A percentile compares a stretch with the other conserved stretches of the same genome.
Evolutionary conservation across 1,139 yeast species (phyloP).

Genomic region (Yamadazyma kanchanaburiensis): DNA sequence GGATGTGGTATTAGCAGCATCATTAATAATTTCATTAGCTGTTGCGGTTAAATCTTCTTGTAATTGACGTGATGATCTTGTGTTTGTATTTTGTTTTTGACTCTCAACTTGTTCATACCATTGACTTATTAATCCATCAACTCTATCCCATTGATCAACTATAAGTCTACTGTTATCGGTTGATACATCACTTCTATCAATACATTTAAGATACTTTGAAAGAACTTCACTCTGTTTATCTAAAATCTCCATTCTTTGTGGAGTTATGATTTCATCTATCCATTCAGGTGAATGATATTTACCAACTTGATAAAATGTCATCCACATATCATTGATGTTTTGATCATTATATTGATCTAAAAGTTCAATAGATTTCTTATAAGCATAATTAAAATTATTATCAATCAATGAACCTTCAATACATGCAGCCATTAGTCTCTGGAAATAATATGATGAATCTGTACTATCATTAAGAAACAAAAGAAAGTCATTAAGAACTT

Average conservation of each 20-base stretch:
- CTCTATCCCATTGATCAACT: slow-evolving; percentile 33
- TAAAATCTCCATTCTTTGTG: slow-evolving; percentile 19
- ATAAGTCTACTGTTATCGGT: slow-evolving; percentile 24
- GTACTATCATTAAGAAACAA: slow-evolving; percentile 16
- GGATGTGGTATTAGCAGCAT: slow-evolving; percentile 30
- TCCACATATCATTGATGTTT: slow-evolving; percentile 46
- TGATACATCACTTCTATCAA: slow-evolving; percentile 18
- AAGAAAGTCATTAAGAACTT: slow-evolving; percentile 39
- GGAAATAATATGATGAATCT: slow-evolving; percentile 18
- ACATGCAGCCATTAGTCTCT: slow-evolving; percentile 46
- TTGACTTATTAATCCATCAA: slow-evolving; percentile 26
- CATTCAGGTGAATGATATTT: slow-evolving; percentile 50
- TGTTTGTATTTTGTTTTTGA: slow-evolving; percentile 3
- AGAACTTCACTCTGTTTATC: slow-evolving; percentile 48
- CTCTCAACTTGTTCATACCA: slow-evolving; percentile 14
- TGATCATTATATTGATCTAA: slow-evolving; percentile 18
- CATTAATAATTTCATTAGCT: slow-evolving; percentile 30
- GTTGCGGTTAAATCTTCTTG: slow-evolving; percentile 10
- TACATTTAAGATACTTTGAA: slow-evolving; percentile 33
- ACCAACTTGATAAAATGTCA: slow-evolving; percentile 61
- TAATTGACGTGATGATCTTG: slow-evolving; percentile 8
- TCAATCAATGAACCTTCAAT: slow-evolving; percentile 57
- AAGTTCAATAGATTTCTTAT: slow-evolving; percentile 30
- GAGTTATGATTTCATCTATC: slow-evolving; percentile 25
- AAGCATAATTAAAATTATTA: slow-evolving; percentile 54